A percentile compares a stretch with the other conserved stretches of the same genome.
Conservation (phyloP, 768 basidiomycete species). For the Amanita pallidorosea region DNA sequence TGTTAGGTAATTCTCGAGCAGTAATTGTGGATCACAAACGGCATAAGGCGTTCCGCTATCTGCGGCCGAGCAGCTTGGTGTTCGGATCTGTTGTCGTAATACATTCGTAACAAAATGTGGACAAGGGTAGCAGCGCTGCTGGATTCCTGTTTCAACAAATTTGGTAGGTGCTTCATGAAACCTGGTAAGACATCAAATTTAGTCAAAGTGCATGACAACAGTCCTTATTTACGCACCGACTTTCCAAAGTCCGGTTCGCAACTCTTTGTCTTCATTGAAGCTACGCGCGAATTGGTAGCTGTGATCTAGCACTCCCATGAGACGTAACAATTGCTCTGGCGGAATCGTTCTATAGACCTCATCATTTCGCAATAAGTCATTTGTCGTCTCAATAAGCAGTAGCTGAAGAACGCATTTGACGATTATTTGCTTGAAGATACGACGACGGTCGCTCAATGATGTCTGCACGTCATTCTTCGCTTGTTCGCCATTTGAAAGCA, state of each 20-base stretch:
- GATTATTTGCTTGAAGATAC: constrained; percentile 96
- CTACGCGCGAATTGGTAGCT: constrained; percentile 95
- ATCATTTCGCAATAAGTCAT: constrained; percentile 87
- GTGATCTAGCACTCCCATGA: constrained; percentile 95
- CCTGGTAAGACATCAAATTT: constrained; percentile 32
- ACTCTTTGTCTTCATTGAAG: constrained; percentile 98
- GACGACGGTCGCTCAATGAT: constrained; percentile 62
- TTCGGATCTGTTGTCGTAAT: constrained; percentile 80
- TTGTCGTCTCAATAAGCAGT: constrained; percentile 93
- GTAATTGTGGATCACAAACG: constrained; percentile 32
- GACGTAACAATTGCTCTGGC: constrained; percentile 80
- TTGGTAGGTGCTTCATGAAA: constrained; percentile 99
- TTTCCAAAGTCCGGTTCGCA: constrained; percentile 97
- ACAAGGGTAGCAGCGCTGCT: constrained; percentile 93
- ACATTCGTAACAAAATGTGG: constrained; percentile 87
- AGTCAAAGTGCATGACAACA: neutral
- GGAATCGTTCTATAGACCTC: constrained; percentile 91
- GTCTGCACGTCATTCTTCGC: constrained; percentile 35
- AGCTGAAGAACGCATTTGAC: constrained; percentile 98
- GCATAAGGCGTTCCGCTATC: constrained; percentile 62
- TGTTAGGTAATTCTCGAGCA: constrained; percentile 5
- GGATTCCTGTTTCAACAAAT: constrained; percentile 95
- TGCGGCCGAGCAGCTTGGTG: constrained; percentile 77
- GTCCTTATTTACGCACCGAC: constrained; percentile 51
- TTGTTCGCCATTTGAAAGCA: constrained; percentile 64